Percentiles rank a stretch among this genome's conserved stretches.
Evolutionary conservation across 108 stramenopile species (phyloP).

Genomic region (Skeletonema potamos): DNA sequence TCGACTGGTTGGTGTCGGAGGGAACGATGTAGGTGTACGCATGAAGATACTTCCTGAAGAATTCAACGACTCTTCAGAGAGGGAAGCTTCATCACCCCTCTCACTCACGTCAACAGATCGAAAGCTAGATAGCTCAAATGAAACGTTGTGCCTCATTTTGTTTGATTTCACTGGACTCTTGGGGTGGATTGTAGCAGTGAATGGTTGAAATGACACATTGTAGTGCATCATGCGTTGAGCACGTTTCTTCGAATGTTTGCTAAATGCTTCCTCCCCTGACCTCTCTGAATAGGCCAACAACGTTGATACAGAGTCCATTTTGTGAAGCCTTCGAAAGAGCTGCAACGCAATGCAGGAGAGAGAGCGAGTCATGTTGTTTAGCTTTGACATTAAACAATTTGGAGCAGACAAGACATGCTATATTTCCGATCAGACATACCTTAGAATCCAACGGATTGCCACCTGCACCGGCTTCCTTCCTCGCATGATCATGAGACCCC

Average conservation of each 20-base stretch:
- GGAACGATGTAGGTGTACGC: constrained; percentile 97
- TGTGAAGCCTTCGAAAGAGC: constrained; percentile 63
- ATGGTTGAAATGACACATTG: constrained; percentile 79
- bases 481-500: constrained; percentile 7
- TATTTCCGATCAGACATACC: neutral
- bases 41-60: constrained; percentile 77
- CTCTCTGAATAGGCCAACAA: constrained; percentile 73
- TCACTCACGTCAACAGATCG: neutral
- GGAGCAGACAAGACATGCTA: neutral
- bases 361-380: neutral
- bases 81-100: constrained; percentile 35
- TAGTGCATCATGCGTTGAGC: constrained; percentile 91
- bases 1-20: constrained; percentile 90
- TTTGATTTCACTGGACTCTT: constrained; percentile 15
- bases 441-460: constrained; percentile 13
- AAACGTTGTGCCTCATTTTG: constrained; percentile 31
- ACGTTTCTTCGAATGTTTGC: constrained; percentile 61
- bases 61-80: constrained; percentile 49
- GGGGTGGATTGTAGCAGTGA: constrained; percentile 79
- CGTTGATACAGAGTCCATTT: constrained; percentile 67
- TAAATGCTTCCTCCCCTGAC: constrained; percentile 62
- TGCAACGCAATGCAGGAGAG: neutral
- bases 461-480: constrained; percentile 14
- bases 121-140: constrained; percentile 15
- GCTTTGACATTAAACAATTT: neutral